Percentiles rank a stretch among this genome's conserved stretches.
Conservation (phyloP, 495 filamentous ascomycete species). For the Penicillium robsamsonii region DNA sequence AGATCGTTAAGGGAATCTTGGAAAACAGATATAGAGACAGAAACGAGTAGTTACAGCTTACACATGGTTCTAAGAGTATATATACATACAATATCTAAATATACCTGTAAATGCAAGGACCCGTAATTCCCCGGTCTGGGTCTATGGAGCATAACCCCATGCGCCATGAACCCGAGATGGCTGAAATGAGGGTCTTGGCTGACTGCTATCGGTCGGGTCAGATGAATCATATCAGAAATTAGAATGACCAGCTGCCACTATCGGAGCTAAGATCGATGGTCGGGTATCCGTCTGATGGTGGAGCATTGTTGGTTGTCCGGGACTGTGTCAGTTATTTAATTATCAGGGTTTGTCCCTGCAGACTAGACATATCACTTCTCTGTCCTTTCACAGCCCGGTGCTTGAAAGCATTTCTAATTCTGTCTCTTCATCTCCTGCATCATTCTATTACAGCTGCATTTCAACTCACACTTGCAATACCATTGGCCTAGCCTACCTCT, state of each 20-base stretch:
- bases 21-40: neutral
- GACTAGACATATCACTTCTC: slow-evolving; percentile 26
- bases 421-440: slow-evolving; percentile 6
- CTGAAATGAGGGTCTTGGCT: slow-evolving; percentile 23
- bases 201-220: slow-evolving; percentile 20
- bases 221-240: slow-evolving; percentile 29
- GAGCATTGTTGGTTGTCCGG: slow-evolving; percentile 12
- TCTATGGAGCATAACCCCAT: slow-evolving; percentile 14
- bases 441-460: slow-evolving; percentile 9
- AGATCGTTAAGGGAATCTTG: neutral
- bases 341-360: slow-evolving; percentile 25
- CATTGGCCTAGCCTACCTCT: slow-evolving; percentile 3
- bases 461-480: slow-evolving; percentile 1
- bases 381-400: slow-evolving; percentile 7
- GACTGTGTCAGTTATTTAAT: slow-evolving; percentile 25
- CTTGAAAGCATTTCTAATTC: neutral
- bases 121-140: slow-evolving; percentile 26
- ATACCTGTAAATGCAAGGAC: slow-evolving; percentile 1
- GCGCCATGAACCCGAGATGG: slow-evolving; percentile 13
- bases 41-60: neutral
- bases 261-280: slow-evolving; percentile 27
- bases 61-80: neutral
- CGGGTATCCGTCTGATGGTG: slow-evolving; percentile 21
- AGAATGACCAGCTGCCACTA: slow-evolving; percentile 28
- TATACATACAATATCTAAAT: neutral